Evolutionary conservation across 805 yeast species (phyloP), one percentile per base, ranked within the genome.

Genomic region (Metschnikowia shivogae): DNA sequence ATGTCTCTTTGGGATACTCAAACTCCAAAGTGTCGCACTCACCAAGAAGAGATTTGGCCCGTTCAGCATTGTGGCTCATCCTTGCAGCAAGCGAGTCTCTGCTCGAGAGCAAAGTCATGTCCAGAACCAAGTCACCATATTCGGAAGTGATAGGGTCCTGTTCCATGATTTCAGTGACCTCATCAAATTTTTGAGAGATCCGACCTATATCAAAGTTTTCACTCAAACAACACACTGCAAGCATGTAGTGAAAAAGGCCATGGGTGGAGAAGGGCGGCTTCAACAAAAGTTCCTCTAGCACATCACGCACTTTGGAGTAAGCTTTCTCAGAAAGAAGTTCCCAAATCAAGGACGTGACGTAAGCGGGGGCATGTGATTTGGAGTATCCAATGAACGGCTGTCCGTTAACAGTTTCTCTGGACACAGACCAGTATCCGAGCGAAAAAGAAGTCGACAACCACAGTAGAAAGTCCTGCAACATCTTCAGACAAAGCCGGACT

Each of bases 211-310:
- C 50, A 2, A 50, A 44, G 32, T 55, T 59, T 37, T 63, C 64
- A 13, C 49, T 47, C 10, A 69, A 39, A 22, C 56, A 50, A 42
- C 73, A 64, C 27, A 67, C 45, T 5, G 62, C 70, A 39, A 58
- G 40, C 30, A 74, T 48, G 52, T 65, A 76, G 36, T 62, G 61
- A 26, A 73, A 59, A n/a, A 56, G 59, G 1, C 77, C 77, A 41
- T 75, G 77, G 5, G 49, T 49, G 36, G 58, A 60, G 48, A 62
- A 74, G 1, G 81, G 80, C 6, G 73, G 73, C 39, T 63, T 63
- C 42, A 74, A 62, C 20, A 67, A 46, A 30, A 75, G 49, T 34
- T 68, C 69, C 17, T 66, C 68, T 12, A 72, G 51, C 12, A 58
- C 53, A 26, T 66, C 72, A 29, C 60, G 61, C 22, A 74, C 62